These are phyloP conservation scores for Aspergillus mulundensis DNA, from an alignment of 495 filamentous ascomycete species.

Conservation along the genomic window DNA sequence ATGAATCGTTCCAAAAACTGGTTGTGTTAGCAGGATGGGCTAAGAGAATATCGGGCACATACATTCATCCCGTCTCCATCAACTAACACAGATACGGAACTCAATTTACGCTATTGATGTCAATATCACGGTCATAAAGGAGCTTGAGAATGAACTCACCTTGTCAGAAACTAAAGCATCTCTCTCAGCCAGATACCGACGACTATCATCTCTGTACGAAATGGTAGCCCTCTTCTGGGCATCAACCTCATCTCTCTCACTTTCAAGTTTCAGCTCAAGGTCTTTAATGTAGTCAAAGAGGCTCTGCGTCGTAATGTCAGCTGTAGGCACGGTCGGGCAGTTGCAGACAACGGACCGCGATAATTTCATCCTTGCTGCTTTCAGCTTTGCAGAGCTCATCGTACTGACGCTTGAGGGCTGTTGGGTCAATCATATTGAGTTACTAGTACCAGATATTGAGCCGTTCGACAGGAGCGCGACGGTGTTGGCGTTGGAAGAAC, in stretches of 20 bases:
- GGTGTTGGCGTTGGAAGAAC: too few species aligned
- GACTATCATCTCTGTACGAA: slow-evolving; percentile 3
- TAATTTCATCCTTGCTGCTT: slow-evolving; percentile 8
- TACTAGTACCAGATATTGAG: too few species aligned
- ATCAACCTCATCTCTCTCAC: slow-evolving; percentile 10
- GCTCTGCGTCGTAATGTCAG: slow-evolving; percentile 6
- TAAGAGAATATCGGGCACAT: neutral
- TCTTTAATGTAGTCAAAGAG: slow-evolving; percentile 11
- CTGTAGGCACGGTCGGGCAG: neutral
- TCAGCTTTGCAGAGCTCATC: neutral
- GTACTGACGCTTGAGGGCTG: neutral
- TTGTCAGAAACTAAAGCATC: neutral
- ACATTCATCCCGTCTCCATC: slow-evolving; percentile 35
- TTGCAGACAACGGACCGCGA: neutral
- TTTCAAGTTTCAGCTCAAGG: slow-evolving; percentile 8
- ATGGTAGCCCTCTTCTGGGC: neutral
- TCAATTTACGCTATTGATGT: slow-evolving; percentile 8
- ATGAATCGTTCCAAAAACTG: slow-evolving; percentile 14
- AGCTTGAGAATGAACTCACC: neutral
- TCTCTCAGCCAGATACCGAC: neutral
- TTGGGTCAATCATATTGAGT: neutral
- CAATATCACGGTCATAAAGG: neutral
- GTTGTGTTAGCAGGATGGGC: slow-evolving; percentile 11
- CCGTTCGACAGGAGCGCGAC: too few species aligned
- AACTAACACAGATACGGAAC: slow-evolving; percentile 27